phyloP scores from a whole-genome alignment of 768 basidiomycete genomes.

The Suillus discolor region DNA sequence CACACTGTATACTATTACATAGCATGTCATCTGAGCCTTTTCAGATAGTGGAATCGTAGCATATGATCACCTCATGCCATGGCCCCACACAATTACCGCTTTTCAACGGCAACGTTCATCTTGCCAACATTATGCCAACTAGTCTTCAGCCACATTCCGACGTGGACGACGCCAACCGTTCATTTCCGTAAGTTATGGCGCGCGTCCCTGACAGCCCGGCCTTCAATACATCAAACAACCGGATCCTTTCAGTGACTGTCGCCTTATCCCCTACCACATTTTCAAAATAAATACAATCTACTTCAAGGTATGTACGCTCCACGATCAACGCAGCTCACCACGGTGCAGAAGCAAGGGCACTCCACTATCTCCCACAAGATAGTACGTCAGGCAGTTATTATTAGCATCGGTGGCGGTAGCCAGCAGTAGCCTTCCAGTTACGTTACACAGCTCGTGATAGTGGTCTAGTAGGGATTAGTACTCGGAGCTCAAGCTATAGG shows the following conservation, averaged over 20 bases:
- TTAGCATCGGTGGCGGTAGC: neutral
- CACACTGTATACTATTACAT: conserved; percentile 9
- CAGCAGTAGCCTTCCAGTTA: neutral
- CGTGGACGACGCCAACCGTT: conserved; percentile 16
- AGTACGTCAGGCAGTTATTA: conserved; percentile 17
- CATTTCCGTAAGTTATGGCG: conserved; percentile 38
- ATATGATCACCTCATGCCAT: conserved; percentile 4
- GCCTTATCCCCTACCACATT: too few relatives aligned
- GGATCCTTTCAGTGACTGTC: neutral
- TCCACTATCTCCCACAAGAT: conserved; percentile 45
- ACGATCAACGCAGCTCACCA: conserved; percentile 11
- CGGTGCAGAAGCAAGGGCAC: conserved; percentile 58
- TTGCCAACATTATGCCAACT: neutral
- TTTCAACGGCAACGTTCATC: neutral
- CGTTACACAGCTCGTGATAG: neutral
- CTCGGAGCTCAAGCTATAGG: neutral
- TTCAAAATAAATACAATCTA: too few relatives aligned
- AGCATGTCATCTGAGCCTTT: neutral
- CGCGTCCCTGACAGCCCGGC: neutral
- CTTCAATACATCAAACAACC: too few relatives aligned
- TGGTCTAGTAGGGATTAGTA: neutral
- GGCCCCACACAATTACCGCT: conserved; percentile 7
- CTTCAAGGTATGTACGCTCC: too few relatives aligned
- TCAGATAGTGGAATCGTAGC: conserved; percentile 8
- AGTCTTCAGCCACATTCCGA: neutral